A percentile compares a stretch with the other conserved stretches of the same genome.
phyloP scores from a whole-genome alignment of 2,329 filamentous ascomycete genomes.

The Plenodomus lindquistii region DNA sequence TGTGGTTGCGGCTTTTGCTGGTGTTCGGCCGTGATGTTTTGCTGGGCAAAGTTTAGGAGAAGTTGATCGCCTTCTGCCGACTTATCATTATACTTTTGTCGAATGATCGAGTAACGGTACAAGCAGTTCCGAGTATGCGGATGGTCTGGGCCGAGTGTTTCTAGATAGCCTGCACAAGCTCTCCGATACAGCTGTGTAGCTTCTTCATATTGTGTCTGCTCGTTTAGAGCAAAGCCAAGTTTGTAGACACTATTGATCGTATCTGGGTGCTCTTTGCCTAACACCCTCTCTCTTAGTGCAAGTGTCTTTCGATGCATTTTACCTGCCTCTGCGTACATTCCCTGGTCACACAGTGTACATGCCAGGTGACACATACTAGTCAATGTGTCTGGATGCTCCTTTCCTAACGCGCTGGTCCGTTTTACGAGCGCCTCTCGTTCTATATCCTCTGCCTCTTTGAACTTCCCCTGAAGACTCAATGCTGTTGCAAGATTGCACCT shows the following conservation, averaged over 20 bases:
- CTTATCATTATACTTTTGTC: too few relatives aligned
- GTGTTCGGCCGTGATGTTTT: too few relatives aligned
- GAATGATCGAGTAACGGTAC: too few relatives aligned
- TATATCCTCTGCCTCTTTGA: conserved; percentile 1
- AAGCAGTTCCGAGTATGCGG: not conserved
- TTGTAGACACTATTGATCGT: not conserved
- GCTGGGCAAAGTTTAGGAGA: too few relatives aligned
- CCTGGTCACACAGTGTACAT: too few relatives aligned
- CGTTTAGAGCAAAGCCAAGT: not conserved
- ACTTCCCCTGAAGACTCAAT: not conserved
- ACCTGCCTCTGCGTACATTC: not conserved
- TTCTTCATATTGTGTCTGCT: not conserved
- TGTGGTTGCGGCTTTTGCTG: too few relatives aligned
- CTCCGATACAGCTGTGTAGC: not conserved
- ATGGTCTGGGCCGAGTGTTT: not conserved
- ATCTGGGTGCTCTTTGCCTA: not conserved
- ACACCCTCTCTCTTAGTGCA: not conserved
- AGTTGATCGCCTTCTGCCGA: too few relatives aligned
- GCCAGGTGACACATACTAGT: not conserved
- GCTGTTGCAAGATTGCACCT: conserved; percentile 2
- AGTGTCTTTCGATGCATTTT: not conserved
- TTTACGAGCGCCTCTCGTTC: not conserved
- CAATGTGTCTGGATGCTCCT: not conserved
- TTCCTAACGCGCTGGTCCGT: not conserved
- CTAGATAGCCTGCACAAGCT: not conserved